Evolutionary conservation across 768 basidiomycete genomes (phyloP).

Genomic region (Rhodotorula paludigena): DNA sequence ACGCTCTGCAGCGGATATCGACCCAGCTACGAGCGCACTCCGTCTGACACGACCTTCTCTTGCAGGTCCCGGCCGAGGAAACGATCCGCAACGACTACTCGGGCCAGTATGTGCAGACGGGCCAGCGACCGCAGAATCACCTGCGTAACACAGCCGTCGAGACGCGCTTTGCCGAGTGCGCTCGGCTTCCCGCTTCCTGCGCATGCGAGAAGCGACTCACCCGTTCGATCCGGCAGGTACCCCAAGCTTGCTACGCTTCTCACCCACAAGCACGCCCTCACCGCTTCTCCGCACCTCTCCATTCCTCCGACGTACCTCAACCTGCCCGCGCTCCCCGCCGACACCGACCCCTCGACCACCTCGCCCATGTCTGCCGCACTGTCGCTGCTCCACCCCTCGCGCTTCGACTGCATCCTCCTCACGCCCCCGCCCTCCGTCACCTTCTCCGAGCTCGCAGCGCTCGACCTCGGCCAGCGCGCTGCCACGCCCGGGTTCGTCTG

Average conservation of each 20-base stretch:
- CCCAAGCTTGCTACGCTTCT: conserved; percentile 86
- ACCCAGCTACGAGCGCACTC: too few relatives aligned
- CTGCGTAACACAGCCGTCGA: conserved; percentile 84
- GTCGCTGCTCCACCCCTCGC: conserved; percentile 45
- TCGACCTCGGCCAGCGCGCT: conserved; percentile 75
- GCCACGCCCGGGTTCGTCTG: conserved; percentile 91
- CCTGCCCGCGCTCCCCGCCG: conserved; percentile 47
- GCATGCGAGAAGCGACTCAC: not conserved
- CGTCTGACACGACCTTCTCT: too few relatives aligned
- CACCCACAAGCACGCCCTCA: conserved; percentile 71
- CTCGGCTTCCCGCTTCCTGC: not conserved
- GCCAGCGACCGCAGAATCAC: conserved; percentile 91
- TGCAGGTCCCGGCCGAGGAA: conserved; percentile 80
- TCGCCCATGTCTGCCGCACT: not conserved
- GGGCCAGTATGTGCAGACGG: conserved; percentile 79
- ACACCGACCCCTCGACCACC: conserved; percentile 32
- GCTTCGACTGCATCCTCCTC: conserved; percentile 87
- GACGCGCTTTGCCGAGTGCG: conserved; percentile 87
- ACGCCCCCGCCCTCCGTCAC: conserved; percentile 66
- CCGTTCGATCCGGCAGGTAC: conserved; percentile 57
- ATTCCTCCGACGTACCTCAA: conserved; percentile 48
- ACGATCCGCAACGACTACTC: conserved; percentile 95
- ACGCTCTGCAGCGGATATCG: too few relatives aligned
- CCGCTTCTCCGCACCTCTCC: conserved; percentile 56
- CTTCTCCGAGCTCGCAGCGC: conserved; percentile 74